Evolutionary conservation across 345 rosid species (phyloP), one percentile per base, ranked within the genome.

Genomic region (Boechera retrofracta): DNA sequence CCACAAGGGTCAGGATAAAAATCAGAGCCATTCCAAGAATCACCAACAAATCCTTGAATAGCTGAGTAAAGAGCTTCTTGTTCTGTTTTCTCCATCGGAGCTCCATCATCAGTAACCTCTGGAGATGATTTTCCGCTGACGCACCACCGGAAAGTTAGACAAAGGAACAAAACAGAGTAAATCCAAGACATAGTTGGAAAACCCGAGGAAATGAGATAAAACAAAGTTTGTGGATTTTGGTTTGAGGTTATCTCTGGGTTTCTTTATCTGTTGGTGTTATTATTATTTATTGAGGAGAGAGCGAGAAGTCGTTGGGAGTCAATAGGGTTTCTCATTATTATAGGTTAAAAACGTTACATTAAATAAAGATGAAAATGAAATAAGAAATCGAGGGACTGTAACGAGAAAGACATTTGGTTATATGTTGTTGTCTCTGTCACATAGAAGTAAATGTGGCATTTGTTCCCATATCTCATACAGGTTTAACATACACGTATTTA

Each of bases 1-100:
- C 99, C 98, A 84, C 99, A 95, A 78, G 99, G 99, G 69, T 95
- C 98, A 38, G 97, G 99, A 81, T 88, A 92, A 28, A 92, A 97
- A 85, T 86, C 90, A 52, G 96, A 89, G 70, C 97, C 99, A 76
- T 95, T 92, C 99, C 97, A 95, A 91, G 89, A 83, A 58, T 84
- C 77, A 52, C 99, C 98, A 16, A 88, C 92, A 74, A 95, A 92
- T 39, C 99, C 99, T 81, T 87, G 89, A 41, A 95, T 83, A 1
- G 89, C 88, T 58, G 85, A 71, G 82, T 86, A 95, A 28, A 95
- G 84, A 15, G 94, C 91, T 65, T 76, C 86, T 82, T 72, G 73
- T 79, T 95, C 98, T 52, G 82, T 78, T 82, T 71, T 74, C 75
- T 83, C 87, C 99, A 92, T 94, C 39, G 92, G 91, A 86, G 91